Conservation (phyloP, 345 rosid genomes). For the Trapa bicornis region DNA sequence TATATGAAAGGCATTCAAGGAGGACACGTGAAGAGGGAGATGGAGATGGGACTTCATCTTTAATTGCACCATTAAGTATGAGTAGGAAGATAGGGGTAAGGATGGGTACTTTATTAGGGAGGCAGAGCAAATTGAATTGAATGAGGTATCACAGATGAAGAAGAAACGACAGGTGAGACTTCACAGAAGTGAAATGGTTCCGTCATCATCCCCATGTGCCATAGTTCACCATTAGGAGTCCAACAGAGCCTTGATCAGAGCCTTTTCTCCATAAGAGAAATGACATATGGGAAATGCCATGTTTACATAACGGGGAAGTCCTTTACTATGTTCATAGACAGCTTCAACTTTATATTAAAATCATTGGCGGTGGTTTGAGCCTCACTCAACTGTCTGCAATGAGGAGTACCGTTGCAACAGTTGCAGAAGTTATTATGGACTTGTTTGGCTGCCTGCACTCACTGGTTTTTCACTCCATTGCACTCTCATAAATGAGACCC, state of each 20-base stretch:
- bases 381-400: not conserved
- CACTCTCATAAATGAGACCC: not conserved
- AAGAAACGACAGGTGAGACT: conserved; percentile 6
- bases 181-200: conserved; percentile 1
- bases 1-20: not conserved
- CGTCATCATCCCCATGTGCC: not conserved
- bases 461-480: not conserved
- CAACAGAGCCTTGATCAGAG: no score
- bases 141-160: conserved; percentile 1
- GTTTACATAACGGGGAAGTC: not conserved
- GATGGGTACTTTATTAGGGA: not conserved
- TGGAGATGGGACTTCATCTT: not conserved
- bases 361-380: not conserved
- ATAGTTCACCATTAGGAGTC: not conserved
- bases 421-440: not conserved
- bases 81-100: conserved; percentile 13
- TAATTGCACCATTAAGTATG: conserved; percentile 3
- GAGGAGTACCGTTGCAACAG: not conserved
- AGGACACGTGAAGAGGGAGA: not conserved
- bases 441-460: not conserved
- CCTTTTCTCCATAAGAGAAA: not conserved
- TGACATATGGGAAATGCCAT: not conserved
- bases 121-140: not conserved
- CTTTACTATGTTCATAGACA: not conserved
- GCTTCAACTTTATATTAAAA: not conserved